Conservation (phyloP, 2,329 filamentous ascomycete species). For the Aureobasidium sp. region DNA sequence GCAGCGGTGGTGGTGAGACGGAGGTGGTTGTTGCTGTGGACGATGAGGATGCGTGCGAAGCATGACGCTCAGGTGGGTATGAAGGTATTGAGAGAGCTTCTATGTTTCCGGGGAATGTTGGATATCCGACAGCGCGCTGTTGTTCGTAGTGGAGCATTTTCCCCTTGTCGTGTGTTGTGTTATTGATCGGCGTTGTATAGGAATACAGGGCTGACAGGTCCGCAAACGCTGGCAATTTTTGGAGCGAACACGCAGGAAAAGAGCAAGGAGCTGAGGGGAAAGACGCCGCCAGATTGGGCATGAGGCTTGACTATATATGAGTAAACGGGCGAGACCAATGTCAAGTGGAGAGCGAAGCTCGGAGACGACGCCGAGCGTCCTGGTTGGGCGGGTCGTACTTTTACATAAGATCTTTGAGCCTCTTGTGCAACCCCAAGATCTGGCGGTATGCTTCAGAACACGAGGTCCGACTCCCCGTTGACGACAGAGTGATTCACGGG, state of each 20-base stretch:
- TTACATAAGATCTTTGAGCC: not conserved
- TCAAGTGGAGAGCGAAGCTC: not conserved
- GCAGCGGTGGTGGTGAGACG: not conserved
- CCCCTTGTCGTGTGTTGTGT: not conserved
- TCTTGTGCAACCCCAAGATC: not conserved
- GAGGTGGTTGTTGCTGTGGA: not conserved
- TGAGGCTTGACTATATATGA: not conserved
- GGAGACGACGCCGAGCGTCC: not conserved
- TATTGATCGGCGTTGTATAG: not conserved
- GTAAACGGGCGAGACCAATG: not conserved
- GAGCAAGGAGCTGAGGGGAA: not conserved
- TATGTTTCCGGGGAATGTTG: not conserved
- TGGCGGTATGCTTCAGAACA: not conserved
- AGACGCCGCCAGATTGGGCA: not conserved
- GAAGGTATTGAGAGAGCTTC: not conserved
- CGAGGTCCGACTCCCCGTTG: not conserved
- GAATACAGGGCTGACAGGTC: not conserved
- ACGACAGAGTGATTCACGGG: too few species aligned
- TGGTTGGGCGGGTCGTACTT: not conserved
- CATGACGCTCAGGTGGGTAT: not conserved
- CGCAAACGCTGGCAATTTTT: not conserved
- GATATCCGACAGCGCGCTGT: not conserved
- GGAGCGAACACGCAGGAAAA: not conserved
- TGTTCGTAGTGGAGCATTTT: not conserved
- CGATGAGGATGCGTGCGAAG: not conserved